Conservation (phyloP, 768 basidiomycete species). For the Amanita phalloides region DNA sequence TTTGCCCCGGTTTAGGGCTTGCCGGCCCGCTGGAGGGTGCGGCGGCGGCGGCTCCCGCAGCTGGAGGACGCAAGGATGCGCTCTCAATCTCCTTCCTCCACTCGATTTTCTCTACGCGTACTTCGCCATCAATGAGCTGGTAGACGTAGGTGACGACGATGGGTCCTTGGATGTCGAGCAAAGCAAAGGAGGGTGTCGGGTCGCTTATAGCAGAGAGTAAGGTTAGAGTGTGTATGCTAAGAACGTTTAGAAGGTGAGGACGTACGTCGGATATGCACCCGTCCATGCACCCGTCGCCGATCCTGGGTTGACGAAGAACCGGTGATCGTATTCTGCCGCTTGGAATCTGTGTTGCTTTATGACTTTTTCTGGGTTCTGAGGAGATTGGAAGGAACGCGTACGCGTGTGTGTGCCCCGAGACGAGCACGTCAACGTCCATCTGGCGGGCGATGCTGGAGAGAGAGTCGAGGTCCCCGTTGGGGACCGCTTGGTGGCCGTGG, state of each 20-base stretch:
- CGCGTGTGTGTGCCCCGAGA: conserved; percentile 94
- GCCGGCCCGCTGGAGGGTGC: background rate
- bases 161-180: conserved; percentile 96
- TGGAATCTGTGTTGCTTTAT: conserved; percentile 54
- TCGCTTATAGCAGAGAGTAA: conserved; percentile 15
- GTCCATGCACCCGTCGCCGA: conserved; percentile 94
- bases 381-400: conserved; percentile 25
- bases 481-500: conserved; percentile 90
- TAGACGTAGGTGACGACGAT: conserved; percentile 98
- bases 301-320: conserved; percentile 95
- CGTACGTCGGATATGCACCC: conserved; percentile 58
- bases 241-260: conserved; percentile 9
- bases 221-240: no score
- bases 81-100: conserved; percentile 2
- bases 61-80: background rate
- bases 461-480: conserved; percentile 88
- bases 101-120: conserved; percentile 5
- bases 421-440: conserved; percentile 95
- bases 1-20: background rate
- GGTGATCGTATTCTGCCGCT: conserved; percentile 81
- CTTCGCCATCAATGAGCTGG: conserved; percentile 78
- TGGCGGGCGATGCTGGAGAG: conserved; percentile 80
- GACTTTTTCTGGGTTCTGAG: background rate
- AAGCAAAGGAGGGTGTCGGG: conserved; percentile 86
- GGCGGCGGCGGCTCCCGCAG: background rate